Evolutionary conservation across 2,329 filamentous ascomycete genomes (phyloP).

Genomic region (Xylariomycetidae sp.): DNA sequence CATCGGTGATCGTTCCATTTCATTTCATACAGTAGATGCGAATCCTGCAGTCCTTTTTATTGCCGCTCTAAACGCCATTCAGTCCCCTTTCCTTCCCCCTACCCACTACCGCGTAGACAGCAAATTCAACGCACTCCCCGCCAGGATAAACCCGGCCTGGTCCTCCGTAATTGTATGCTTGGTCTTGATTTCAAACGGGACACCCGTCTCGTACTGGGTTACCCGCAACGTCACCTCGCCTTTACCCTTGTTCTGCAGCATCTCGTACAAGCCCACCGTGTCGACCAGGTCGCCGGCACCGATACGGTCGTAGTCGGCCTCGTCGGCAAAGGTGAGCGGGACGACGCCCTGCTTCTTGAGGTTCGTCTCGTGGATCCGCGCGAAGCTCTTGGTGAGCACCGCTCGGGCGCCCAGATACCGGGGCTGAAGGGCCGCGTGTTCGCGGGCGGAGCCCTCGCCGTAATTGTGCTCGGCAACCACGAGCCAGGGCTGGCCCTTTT

Average conservation of each 20-base stretch:
- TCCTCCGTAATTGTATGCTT: conserved; percentile 84
- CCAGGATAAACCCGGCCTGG: conserved; percentile 86
- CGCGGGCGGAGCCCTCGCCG: conserved; percentile 81
- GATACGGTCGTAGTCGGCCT: conserved; percentile 81
- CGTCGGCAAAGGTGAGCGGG: conserved; percentile 83
- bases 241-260: conserved; percentile 70
- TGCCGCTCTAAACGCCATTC: background rate
- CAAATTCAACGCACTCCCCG: conserved; percentile 88
- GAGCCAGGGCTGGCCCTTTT: conserved; percentile 71
- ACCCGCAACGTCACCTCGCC: conserved; percentile 68
- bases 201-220: conserved; percentile 53
- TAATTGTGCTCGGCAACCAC: conserved; percentile 98
- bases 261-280: conserved; percentile 78
- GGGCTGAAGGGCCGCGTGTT: conserved; percentile 86
- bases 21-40: too few relatives aligned
- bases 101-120: conserved; percentile 53
- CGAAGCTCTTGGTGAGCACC: conserved; percentile 81
- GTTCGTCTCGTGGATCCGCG: conserved; percentile 91
- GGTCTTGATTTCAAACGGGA: conserved; percentile 65
- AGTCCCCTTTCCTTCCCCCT: background rate
- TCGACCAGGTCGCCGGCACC: conserved; percentile 75
- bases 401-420: conserved; percentile 82
- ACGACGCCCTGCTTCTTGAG: conserved; percentile 97
- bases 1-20: too few relatives aligned
- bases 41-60: background rate